These are phyloP conservation scores for Acacia pycnantha DNA, from an alignment of 331 rosid genomes.

Conservation along the genomic window DNA sequence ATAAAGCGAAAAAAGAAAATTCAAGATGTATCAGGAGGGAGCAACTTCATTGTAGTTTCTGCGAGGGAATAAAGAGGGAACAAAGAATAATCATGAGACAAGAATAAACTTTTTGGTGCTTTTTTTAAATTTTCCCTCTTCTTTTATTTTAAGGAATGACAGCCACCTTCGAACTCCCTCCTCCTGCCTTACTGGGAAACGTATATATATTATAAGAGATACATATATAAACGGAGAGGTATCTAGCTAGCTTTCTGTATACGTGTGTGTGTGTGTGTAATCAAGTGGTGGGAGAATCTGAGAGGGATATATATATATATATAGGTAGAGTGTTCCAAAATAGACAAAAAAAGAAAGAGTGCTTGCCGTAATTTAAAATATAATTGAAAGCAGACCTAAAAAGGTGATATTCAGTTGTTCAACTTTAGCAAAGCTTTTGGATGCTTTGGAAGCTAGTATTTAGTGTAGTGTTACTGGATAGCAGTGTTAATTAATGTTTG, in stretches of 20 bases:
- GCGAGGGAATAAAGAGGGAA: constrained; percentile 53
- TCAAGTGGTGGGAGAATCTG: constrained; percentile 28
- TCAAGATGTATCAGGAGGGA: constrained; percentile 37
- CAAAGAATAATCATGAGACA: constrained; percentile 57
- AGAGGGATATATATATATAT: constrained; percentile 14
- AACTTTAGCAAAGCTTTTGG: constrained; percentile 64
- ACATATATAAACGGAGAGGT: background rate
- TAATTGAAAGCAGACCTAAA: constrained; percentile 36
- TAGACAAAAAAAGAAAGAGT: constrained; percentile 21
- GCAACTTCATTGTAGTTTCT: constrained; percentile 69
- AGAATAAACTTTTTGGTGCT: constrained; percentile 76
- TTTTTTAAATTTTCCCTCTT: constrained; percentile 18
- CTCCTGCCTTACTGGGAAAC: constrained; percentile 11
- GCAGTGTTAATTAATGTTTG: background rate
- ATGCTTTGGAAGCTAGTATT: constrained; percentile 40
- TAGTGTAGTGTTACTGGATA: background rate
- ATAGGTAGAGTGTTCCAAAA: background rate
- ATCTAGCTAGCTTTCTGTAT: background rate
- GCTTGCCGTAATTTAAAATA: constrained; percentile 32
- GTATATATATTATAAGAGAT: background rate
- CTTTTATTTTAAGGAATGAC: constrained; percentile 38
- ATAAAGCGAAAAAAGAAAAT: constrained; percentile 49
- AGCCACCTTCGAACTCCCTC: constrained; percentile 24
- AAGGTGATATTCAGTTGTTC: constrained; percentile 63
- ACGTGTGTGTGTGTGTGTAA: background rate